Evolutionary conservation across 2,329 filamentous ascomycete species (phyloP).

Genomic region (Cryphonectria japonica): DNA sequence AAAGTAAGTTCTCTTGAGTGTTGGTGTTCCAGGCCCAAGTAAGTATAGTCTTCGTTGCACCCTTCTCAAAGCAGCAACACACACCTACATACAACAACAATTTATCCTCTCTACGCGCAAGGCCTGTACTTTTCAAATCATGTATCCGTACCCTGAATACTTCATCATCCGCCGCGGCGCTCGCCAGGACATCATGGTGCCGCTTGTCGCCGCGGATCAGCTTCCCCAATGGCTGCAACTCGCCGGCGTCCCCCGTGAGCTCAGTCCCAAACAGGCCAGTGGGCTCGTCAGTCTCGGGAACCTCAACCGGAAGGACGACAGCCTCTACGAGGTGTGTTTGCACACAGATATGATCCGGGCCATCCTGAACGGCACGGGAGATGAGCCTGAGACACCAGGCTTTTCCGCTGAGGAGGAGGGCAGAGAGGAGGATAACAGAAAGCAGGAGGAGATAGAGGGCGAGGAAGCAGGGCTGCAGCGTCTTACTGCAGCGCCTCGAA

Average conservation of each 20-base stretch:
- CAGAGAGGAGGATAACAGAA: not conserved
- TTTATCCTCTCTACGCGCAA: not conserved
- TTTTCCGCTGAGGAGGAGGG: not conserved
- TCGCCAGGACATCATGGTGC: slow-evolving; percentile 45
- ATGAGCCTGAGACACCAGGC: slow-evolving; percentile 14
- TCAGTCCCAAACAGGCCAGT: slow-evolving; percentile 43
- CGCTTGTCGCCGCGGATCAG: slow-evolving; percentile 58
- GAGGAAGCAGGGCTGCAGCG: not conserved
- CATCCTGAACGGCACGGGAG: slow-evolving; percentile 9
- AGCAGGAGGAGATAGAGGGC: not conserved
- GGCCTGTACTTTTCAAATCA: slow-evolving; percentile 18
- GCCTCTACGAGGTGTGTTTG: slow-evolving; percentile 37
- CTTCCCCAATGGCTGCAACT: slow-evolving; percentile 52
- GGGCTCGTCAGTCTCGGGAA: slow-evolving; percentile 46
- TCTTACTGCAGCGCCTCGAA: not conserved
- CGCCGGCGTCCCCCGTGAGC: slow-evolving; percentile 47
- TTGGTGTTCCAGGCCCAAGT: not conserved
- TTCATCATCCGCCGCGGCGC: slow-evolving; percentile 50
- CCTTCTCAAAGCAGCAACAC: not conserved
- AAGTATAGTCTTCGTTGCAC: not conserved
- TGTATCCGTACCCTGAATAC: slow-evolving; percentile 39
- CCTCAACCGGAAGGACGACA: slow-evolving; percentile 30
- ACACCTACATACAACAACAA: not conserved
- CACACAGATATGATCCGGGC: slow-evolving; percentile 19
- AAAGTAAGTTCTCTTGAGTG: not conserved